Conservation (phyloP, 257 asterid species). For the Mentha longifolia region DNA sequence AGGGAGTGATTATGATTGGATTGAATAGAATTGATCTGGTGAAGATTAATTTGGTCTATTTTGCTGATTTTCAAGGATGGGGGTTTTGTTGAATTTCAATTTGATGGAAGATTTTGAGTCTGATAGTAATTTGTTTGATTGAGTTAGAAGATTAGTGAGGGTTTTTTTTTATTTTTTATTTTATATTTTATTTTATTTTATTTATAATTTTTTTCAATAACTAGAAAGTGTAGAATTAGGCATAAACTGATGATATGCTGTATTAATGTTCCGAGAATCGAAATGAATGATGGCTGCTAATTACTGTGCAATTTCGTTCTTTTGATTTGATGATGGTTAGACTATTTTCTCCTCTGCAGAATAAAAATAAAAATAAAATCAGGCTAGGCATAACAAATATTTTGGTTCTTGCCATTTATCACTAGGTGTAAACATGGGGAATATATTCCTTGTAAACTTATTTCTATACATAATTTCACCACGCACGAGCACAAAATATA, state of each 20-base stretch:
- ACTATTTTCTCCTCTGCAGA: no score
- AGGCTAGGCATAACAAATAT: background rate
- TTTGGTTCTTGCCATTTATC: background rate
- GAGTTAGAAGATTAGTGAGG: no score
- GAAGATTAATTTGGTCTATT: background rate
- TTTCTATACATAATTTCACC: background rate
- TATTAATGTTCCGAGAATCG: background rate
- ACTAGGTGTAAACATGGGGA: background rate
- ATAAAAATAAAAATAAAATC: background rate
- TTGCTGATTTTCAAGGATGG: background rate
- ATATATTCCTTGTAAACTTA: background rate
- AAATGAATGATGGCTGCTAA: background rate
- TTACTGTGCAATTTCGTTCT: background rate
- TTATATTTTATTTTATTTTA: no score
- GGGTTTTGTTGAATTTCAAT: background rate
- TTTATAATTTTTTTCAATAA: no score
- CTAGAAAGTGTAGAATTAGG: no score
- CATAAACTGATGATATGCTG: background rate
- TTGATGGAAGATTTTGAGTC: background rate
- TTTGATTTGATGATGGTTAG: background rate
- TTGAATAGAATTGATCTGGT: conserved; percentile 29
- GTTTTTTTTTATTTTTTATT: no score
- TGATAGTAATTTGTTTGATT: background rate
- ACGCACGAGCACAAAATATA: background rate
- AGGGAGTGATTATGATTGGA: background rate